Evolutionary conservation across 768 basidiomycete genomes (phyloP).

Genomic region (Hericium rajendrae): DNA sequence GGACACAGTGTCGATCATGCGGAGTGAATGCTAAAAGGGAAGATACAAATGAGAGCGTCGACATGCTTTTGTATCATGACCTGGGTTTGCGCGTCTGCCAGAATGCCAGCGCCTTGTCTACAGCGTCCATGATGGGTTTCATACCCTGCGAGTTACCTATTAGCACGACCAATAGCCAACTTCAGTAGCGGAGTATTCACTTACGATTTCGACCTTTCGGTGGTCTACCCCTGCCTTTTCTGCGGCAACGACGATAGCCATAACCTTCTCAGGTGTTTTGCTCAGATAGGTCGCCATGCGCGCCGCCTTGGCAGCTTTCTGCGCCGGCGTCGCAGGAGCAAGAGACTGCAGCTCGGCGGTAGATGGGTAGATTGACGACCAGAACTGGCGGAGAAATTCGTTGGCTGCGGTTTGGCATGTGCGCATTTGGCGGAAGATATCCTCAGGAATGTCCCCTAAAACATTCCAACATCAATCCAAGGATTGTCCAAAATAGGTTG

Average conservation of each 20-base stretch:
- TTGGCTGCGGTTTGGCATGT: slow-evolving; percentile 90
- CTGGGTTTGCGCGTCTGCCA: slow-evolving; percentile 18
- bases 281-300: slow-evolving; percentile 84
- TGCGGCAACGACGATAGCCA: slow-evolving; percentile 59
- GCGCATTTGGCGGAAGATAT: slow-evolving; percentile 71
- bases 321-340: slow-evolving; percentile 43
- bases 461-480: not conserved
- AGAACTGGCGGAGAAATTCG: slow-evolving; percentile 95
- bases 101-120: slow-evolving; percentile 61
- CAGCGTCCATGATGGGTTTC: slow-evolving; percentile 65
- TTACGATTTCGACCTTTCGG: slow-evolving; percentile 51
- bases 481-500: not conserved
- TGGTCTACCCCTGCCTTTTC: slow-evolving; percentile 54
- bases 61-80: not conserved
- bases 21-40: not conserved
- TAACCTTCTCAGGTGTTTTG: slow-evolving; percentile 75
- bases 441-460: slow-evolving; percentile 72
- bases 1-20: not conserved
- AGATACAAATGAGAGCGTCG: not conserved
- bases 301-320: slow-evolving; percentile 66
- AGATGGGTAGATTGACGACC: slow-evolving; percentile 80
- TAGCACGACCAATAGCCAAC: not conserved
- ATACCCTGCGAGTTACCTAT: slow-evolving; percentile 44
- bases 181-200: slow-evolving; percentile 16
- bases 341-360: slow-evolving; percentile 44